These are phyloP conservation scores for Monosporascus sp. DNA, from an alignment of 2,329 filamentous ascomycete species.

Conservation along the genomic window DNA sequence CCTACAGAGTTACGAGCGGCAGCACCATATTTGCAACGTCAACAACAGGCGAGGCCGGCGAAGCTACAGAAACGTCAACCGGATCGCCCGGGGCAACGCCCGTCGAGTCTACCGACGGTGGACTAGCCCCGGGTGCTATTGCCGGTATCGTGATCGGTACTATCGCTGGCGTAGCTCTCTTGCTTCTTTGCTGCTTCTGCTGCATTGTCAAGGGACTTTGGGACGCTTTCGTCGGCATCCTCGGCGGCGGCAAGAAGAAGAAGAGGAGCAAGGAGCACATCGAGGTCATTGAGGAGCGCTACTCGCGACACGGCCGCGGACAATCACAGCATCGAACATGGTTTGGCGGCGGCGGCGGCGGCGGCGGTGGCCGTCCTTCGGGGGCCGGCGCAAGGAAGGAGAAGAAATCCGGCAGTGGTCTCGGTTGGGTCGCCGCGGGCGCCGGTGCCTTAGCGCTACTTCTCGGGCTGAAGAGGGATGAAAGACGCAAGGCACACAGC, in stretches of 20 bases:
- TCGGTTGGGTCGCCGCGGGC: slow-evolving; percentile 48
- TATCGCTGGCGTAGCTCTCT: slow-evolving; percentile 59
- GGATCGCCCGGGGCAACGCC: slow-evolving; percentile 36
- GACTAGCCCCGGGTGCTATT: slow-evolving; percentile 66
- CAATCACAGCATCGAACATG: slow-evolving; percentile 53
- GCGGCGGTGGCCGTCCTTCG: slow-evolving; percentile 36
- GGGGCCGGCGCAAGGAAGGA: slow-evolving; percentile 33
- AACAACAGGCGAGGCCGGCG: slow-evolving; percentile 47
- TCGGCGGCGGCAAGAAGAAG: slow-evolving; percentile 50
- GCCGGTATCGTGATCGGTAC: slow-evolving; percentile 76
- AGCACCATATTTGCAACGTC: slow-evolving; percentile 41
- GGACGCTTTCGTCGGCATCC: slow-evolving; percentile 52
- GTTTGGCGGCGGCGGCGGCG: slow-evolving; percentile 46
- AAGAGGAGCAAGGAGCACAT: slow-evolving; percentile 46
- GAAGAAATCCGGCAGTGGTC: slow-evolving; percentile 41
- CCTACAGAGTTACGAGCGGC: slow-evolving; percentile 48
- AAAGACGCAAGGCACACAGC: slow-evolving; percentile 38
- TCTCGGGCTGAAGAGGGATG: slow-evolving; percentile 46
- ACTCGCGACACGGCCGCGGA: slow-evolving; percentile 42
- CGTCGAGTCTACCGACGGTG: slow-evolving; percentile 31
- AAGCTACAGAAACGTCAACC: slow-evolving; percentile 48
- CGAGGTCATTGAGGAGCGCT: slow-evolving; percentile 59
- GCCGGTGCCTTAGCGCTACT: slow-evolving; percentile 47
- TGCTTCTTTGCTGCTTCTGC: slow-evolving; percentile 69
- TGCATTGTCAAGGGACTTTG: slow-evolving; percentile 61